Base-by-base conservation (phyloP, 169 alveolate genomes). In the Plasmodium yoelii region DNA sequence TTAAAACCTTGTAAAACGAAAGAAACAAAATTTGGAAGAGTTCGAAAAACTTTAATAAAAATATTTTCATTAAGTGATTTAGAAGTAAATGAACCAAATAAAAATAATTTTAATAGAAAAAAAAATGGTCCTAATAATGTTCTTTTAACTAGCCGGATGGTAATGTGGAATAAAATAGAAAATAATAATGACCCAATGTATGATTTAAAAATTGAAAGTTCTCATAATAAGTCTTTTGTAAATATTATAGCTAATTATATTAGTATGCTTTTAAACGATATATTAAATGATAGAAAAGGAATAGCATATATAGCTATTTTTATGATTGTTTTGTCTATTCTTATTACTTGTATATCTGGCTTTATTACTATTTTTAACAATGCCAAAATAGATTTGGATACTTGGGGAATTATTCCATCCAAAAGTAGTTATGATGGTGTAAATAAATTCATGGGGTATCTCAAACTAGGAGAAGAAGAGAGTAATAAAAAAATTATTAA, bases 111-210 rank as follows among this genome's bases (percentile, higher is more conserved):
- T 51, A 51, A 51, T 51, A 65, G 18, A 4, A 63, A 64, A 4
- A 63, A 46, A 26, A 51, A 51, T 51, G 59, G 59, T 1, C 7
- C 22, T 10, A 53, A 24, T 18, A 67, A 39, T 39, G 53, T 53
- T 70, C 15, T 82, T 18, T 3, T 34, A 34, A 82, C 90, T 18
- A 82, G 90, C 49, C 44, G 90, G 68, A 82, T 82, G 34, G 90
- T 65, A 18, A 82, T 82, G 90, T 82, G 90, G 90, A 67, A 67
- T 19, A 72, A 82, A 56, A 72, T 82, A 1, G 90, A 82, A 82
- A 82, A 53, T 53, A 59, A 82, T 47, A 82, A 82, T 13, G 75
- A 82, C 42, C 90, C 90, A 19, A 64, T 51, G 22, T 82, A 82
- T 70, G 72, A 82, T 42, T 47, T 82, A 49, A 82, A 82, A 34